phyloP scores from a whole-genome alignment of 441 rosid genomes.

The Iberis amara region DNA sequence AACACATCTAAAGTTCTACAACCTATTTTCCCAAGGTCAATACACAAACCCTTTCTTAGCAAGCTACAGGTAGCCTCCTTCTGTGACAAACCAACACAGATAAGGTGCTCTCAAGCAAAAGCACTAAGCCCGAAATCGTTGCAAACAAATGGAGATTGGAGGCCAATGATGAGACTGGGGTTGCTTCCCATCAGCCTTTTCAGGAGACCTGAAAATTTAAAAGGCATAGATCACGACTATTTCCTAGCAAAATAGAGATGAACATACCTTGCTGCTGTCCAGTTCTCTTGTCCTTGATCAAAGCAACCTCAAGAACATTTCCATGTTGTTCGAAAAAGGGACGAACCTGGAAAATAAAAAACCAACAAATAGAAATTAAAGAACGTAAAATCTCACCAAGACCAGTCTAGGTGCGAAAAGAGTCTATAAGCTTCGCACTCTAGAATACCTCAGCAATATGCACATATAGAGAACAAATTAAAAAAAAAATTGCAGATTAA shows the following conservation, averaged over 20 bases:
- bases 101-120: conserved; percentile 49
- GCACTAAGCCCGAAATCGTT: conserved; percentile 67
- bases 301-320: conserved; percentile 87
- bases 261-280: conserved; percentile 95
- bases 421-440: background rate
- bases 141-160: conserved; percentile 74
- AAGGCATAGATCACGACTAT: conserved; percentile 42
- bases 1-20: conserved; percentile 53
- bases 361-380: conserved; percentile 11
- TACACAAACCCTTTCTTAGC: conserved; percentile 45
- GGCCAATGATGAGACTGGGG: conserved; percentile 76
- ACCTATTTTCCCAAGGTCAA: conserved; percentile 42
- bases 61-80: conserved; percentile 56
- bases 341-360: conserved; percentile 56
- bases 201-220: conserved; percentile 70
- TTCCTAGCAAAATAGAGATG: conserved; percentile 35
- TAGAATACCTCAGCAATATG: conserved; percentile 1
- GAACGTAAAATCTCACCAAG: conserved; percentile 6
- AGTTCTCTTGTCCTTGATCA: conserved; percentile 93
- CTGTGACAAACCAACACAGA: conserved; percentile 48
- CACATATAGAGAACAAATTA: conserved; percentile 1
- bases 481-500: conserved; percentile 13
- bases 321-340: conserved; percentile 88
- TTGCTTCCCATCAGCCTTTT: conserved; percentile 92
- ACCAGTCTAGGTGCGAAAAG: conserved; percentile 5